phyloP scores from a whole-genome alignment of 768 basidiomycete genomes.

The Cyclocybe cylindracea region DNA sequence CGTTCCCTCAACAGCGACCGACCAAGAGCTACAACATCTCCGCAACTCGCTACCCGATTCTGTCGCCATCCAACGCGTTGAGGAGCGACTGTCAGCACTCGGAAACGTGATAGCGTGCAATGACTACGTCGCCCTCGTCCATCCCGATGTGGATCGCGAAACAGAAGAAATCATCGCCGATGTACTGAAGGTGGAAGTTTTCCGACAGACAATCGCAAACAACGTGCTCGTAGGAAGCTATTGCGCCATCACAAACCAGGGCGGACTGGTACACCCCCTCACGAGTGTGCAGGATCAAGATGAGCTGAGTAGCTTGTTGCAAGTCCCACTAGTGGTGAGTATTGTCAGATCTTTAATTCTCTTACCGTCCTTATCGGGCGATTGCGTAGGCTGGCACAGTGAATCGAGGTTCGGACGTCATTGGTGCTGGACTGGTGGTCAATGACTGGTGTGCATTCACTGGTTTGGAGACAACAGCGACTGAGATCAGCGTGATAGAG shows the following conservation, averaged over 20 bases:
- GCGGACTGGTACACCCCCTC: conserved; percentile 96
- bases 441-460: conserved; percentile 99
- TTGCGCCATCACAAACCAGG: conserved; percentile 94
- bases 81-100: conserved; percentile 94
- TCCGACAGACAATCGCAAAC: conserved; percentile 94
- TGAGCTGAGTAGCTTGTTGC: conserved; percentile 90
- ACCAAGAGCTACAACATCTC: conserved; percentile 97
- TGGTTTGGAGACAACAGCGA: conserved; percentile 99
- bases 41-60: conserved; percentile 92
- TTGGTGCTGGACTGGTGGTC: conserved; percentile 96
- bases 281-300: conserved; percentile 98
- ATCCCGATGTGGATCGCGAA: conserved; percentile 97
- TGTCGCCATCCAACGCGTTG: conserved; percentile 94
- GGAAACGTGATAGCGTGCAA: conserved; percentile 99
- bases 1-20: conserved; percentile 93
- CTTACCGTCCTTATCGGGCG: background rate
- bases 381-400: conserved; percentile 86
- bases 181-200: conserved; percentile 98
- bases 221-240: conserved; percentile 98
- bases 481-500: conserved; percentile 97
- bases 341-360: background rate
- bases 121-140: conserved; percentile 98
- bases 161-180: conserved; percentile 99
- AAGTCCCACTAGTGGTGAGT: conserved; percentile 92
- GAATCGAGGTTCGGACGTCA: conserved; percentile 96